Evolutionary conservation across 495 filamentous ascomycete species (phyloP).

Genomic region (Xylaria castorea): DNA sequence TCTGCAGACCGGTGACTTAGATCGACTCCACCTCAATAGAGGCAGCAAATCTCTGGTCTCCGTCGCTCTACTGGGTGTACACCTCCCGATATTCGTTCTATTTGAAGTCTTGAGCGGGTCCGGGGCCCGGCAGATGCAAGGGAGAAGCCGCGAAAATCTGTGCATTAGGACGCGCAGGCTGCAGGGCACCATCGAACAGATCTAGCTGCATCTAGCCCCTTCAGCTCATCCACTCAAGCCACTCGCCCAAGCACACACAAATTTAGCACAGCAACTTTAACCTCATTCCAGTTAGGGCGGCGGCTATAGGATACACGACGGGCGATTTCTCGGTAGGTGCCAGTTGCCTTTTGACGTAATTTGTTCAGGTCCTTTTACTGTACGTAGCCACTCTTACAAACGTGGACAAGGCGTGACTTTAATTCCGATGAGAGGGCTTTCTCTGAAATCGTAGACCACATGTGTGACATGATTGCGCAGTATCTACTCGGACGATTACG

Average conservation of each 20-base stretch:
- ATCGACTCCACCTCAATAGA: not conserved
- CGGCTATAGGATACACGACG: not conserved
- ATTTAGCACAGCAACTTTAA: not conserved
- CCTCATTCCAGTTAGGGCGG: not conserved
- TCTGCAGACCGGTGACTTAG: not conserved
- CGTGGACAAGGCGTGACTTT: not conserved
- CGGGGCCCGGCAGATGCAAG: not conserved
- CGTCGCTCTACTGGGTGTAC: not conserved
- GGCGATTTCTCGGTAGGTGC: not conserved
- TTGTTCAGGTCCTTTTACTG: not conserved
- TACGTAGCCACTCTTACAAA: slow-evolving; percentile 1
- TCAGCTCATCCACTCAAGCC: slow-evolving; percentile 1
- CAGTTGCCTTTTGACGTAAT: not conserved
- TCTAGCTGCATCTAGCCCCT: slow-evolving; percentile 1
- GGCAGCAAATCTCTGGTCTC: not conserved
- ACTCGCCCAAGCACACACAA: not conserved
- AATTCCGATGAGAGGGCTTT: not conserved
- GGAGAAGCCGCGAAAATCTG: slow-evolving; percentile 5
- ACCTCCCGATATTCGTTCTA: not conserved
- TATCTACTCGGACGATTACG: not conserved
- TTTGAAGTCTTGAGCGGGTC: not conserved
- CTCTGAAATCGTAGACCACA: not conserved
- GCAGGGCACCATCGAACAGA: slow-evolving; percentile 3
- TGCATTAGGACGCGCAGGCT: not conserved
- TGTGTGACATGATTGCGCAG: not conserved